Conservation (phyloP, 2,329 filamentous ascomycete species). For the Cryphonectria parasitica region DNA sequence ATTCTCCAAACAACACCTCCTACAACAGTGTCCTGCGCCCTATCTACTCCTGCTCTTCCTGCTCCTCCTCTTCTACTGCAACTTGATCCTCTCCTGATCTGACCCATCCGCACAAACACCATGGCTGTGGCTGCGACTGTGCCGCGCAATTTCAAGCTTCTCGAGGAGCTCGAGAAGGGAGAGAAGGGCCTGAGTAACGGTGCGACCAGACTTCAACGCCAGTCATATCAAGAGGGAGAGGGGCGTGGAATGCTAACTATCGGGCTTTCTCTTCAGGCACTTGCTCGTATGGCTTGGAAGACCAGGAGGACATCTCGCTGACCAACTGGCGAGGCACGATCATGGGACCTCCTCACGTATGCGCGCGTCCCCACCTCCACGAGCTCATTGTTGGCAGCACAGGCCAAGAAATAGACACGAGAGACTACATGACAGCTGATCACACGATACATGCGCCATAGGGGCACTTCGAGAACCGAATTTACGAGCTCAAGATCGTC, state of each 20-base stretch:
- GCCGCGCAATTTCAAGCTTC: conserved; percentile 91
- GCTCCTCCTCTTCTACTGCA: background rate
- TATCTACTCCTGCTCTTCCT: background rate
- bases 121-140: conserved; percentile 58
- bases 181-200: conserved; percentile 96
- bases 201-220: conserved; percentile 44
- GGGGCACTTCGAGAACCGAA: conserved; percentile 93
- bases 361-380: conserved; percentile 11
- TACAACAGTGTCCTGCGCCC: background rate
- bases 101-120: conserved; percentile 12
- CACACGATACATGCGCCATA: conserved; percentile 53
- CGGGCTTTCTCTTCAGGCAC: conserved; percentile 65
- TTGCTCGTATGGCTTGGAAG: conserved; percentile 94
- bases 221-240: background rate
- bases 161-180: conserved; percentile 98
- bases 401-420: conserved; percentile 6
- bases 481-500: conserved; percentile 97
- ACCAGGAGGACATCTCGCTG: conserved; percentile 94
- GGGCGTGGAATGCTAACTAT: conserved; percentile 17
- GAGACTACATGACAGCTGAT: conserved; percentile 12
- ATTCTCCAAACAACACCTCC: background rate
- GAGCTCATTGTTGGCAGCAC: background rate
- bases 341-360: conserved; percentile 90
- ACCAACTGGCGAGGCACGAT: conserved; percentile 99
- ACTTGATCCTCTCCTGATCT: background rate